Evolutionary conservation across 306 rosid genomes (phyloP), one percentile per base, ranked within the genome.

Genomic region (Cucurbita moschata): DNA sequence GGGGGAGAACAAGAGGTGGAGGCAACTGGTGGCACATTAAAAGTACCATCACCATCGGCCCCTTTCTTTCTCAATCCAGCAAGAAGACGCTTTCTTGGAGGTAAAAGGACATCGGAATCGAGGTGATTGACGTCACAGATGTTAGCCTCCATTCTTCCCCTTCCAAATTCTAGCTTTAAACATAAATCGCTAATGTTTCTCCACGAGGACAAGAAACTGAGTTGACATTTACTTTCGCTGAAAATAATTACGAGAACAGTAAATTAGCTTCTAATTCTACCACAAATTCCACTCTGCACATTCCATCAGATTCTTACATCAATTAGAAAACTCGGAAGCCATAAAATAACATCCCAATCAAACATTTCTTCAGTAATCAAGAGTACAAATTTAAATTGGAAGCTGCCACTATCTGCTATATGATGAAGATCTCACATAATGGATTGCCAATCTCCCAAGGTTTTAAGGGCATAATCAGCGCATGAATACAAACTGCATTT

Each of bases 61-160:
- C 80, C 80, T 83, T 89, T 96, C 80, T 90, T 90, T 71, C 87
- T 94, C 91, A 94, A 85, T 71, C 98, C 98, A 19, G 98, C 98
- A 14, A 94, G 92, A 62, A 94, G 91, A 37, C 97, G 97, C 81
- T 94, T 94, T 53, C 98, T 88, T 21, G 98, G 98, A 72, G 98
- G 98, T 78, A 90, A 76, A 78, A 94, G 93, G 60, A 91, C 98
- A 78, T 90, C 98, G 23, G 95, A 84, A 76, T 94, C 97, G 83
- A 88, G 86, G 76, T 87, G 97, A 75, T 77, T 85, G 42, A 79
- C 89, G 73, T 91, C 96, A 18, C 91, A 90, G 72, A 64, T 76
- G 59, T 94, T 94, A 57, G 82, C 82, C 83, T 90, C 95, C 98
- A 94, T 93, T 50, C 40, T 70, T 84, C 84, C 80, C 74, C 84